Evolutionary conservation across 768 basidiomycete genomes (phyloP).

Genomic region (Phlebiopsis flavidoalba): DNA sequence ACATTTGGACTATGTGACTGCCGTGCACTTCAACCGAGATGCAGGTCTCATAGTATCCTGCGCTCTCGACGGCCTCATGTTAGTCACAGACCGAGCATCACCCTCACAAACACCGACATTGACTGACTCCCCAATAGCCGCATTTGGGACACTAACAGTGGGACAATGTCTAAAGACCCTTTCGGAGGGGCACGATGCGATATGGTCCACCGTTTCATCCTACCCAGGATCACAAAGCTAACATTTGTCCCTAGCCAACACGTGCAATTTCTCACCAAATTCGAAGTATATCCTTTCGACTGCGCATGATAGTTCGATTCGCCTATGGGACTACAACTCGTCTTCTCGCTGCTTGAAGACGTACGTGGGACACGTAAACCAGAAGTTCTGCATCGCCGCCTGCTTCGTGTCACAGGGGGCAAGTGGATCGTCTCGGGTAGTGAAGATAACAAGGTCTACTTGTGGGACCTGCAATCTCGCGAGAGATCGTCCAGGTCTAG

Average conservation of each 20-base stretch:
- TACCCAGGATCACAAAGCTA: background rate
- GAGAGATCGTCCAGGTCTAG: slow-evolving; percentile 70
- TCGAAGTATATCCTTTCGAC: slow-evolving; percentile 93
- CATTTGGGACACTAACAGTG: slow-evolving; percentile 90
- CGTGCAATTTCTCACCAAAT: slow-evolving; percentile 92
- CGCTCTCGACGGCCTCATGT: slow-evolving; percentile 93
- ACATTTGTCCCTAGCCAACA: slow-evolving; percentile 55
- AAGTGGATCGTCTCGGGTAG: slow-evolving; percentile 91
- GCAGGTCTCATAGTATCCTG: slow-evolving; percentile 90
- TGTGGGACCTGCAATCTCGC: slow-evolving; percentile 90
- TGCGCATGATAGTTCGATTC: slow-evolving; percentile 88
- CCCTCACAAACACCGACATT: background rate
- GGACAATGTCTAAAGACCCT: slow-evolving; percentile 96
- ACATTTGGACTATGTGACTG: slow-evolving; percentile 92
- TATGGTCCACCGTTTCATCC: slow-evolving; percentile 49
- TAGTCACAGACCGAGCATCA: slow-evolving; percentile 25
- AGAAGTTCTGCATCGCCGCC: slow-evolving; percentile 79
- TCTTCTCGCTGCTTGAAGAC: slow-evolving; percentile 88
- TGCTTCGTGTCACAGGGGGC: slow-evolving; percentile 80
- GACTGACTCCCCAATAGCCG: slow-evolving; percentile 48
- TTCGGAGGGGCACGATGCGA: slow-evolving; percentile 81
- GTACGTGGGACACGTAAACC: slow-evolving; percentile 77
- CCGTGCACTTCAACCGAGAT: slow-evolving; percentile 91
- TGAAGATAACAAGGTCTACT: slow-evolving; percentile 84
- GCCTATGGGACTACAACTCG: slow-evolving; percentile 88